Conservation (phyloP, 2,329 filamentous ascomycete species). For the Diaporthe australafricana region DNA sequence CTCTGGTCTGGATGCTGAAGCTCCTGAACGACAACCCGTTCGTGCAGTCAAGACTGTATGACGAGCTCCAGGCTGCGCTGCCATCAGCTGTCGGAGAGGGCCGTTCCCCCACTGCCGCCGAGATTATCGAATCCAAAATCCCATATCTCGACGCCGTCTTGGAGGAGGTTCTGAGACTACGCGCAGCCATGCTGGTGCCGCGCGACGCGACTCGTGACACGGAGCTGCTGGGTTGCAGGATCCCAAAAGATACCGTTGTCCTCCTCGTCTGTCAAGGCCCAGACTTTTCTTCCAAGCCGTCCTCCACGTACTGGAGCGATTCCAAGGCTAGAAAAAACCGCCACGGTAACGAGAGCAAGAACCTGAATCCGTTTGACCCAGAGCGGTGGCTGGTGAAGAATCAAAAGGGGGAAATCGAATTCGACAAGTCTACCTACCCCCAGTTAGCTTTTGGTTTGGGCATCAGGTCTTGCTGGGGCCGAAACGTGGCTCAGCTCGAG, state of each 20-base stretch:
- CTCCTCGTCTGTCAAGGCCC: slow-evolving; percentile 45
- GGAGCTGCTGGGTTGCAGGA: slow-evolving; percentile 50
- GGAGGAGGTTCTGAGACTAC: slow-evolving; percentile 57
- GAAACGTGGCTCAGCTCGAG: no score
- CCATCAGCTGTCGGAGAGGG: slow-evolving; percentile 50
- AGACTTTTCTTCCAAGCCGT: not conserved
- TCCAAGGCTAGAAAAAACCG: no score
- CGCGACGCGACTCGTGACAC: slow-evolving; percentile 53
- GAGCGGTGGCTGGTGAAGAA: not conserved
- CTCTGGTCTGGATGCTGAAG: slow-evolving; percentile 55
- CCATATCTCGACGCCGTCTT: slow-evolving; percentile 59
- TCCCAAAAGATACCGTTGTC: slow-evolving; percentile 55
- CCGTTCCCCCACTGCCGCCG: slow-evolving; percentile 42
- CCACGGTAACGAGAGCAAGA: not conserved
- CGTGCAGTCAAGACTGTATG: slow-evolving; percentile 52
- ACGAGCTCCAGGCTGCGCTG: slow-evolving; percentile 47
- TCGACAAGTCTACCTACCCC: not conserved
- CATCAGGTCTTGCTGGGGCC: not conserved
- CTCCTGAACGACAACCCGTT: slow-evolving; percentile 52
- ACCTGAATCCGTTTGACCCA: not conserved
- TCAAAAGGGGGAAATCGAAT: not conserved
- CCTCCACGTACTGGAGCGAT: not conserved
- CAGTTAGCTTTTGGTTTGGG: not conserved
- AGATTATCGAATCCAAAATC: slow-evolving; percentile 51
- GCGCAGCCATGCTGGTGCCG: slow-evolving; percentile 57